phyloP scores from a whole-genome alignment of 164 flowering plant species.

The Annona cherimola region DNA sequence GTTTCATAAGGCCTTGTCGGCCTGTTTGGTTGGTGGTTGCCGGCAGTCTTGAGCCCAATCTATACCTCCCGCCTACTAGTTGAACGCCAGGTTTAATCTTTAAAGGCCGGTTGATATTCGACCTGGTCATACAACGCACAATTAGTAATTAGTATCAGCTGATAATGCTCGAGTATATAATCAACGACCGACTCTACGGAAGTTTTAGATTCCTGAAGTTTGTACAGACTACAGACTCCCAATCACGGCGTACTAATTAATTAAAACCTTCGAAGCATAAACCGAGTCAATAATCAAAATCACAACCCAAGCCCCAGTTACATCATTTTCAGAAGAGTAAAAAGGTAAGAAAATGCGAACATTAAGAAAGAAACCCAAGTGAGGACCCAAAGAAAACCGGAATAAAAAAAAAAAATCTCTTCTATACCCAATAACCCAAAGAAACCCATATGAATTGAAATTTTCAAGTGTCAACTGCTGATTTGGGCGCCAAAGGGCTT shows the following conservation, averaged over 20 bases:
- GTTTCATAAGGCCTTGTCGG: no score
- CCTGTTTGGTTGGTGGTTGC: no score
- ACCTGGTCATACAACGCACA: not conserved
- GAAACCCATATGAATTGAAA: constrained; percentile 17
- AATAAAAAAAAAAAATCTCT: constrained; percentile 11
- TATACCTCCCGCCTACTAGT: no score
- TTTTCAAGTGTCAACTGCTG: constrained; percentile 29
- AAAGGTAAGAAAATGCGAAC: not conserved
- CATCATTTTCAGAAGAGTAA: constrained; percentile 4
- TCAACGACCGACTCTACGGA: not conserved
- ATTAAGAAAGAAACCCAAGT: not conserved
- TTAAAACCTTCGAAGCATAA: not conserved
- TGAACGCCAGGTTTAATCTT: no score
- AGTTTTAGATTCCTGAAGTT: not conserved
- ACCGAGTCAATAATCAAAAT: constrained; percentile 4
- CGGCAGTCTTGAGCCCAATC: no score
- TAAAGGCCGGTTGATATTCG: no score
- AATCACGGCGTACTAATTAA: not conserved
- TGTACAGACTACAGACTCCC: not conserved
- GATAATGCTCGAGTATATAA: no score
- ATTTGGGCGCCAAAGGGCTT: constrained; percentile 10
- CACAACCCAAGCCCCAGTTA: constrained; percentile 6
- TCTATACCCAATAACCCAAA: constrained; percentile 41
- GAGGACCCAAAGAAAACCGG: no score
- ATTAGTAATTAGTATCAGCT: no score